Evolutionary conservation across 176 grass and related monocot species (phyloP), one percentile per base, ranked within the genome.

Genomic region (Rhipidocladum racemiflorum): DNA sequence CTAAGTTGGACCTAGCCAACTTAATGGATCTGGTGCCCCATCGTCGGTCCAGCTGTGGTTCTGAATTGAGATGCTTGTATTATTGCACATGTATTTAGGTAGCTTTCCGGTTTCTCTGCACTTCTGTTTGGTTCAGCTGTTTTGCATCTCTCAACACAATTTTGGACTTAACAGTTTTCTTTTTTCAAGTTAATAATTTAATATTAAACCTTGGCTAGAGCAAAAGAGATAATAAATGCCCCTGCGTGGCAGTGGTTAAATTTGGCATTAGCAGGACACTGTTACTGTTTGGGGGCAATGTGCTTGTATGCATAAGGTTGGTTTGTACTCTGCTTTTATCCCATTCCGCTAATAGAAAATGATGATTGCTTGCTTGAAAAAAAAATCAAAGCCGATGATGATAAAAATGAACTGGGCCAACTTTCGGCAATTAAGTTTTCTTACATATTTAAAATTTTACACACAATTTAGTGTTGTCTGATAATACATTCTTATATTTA

Each of bases 401-500:
- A 24, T 45, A 12, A 61, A 38, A 39, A 34, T 39, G n/a, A 75
- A 20, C 3, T 21, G 0, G 6, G 1, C 27, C 25, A 79, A 3
- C 1, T 29, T 40, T 51, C 7, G 42, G 70, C 32, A 70, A 53
- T 35, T 40, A 49, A 82, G 13, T 54, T 75, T 5, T 13, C 12
- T 2, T 49, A 27, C 23, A 1, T 13, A 28, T 61, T 20, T 42
- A 68, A 30, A 46, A 36, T 70, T 24, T 43, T 34, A 77, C 14
- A 46, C 9, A 13, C 11, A 21, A 21, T 75, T 55, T 29, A 4
- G 23, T 63, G 5, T 64, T 15, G 4, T 61, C 62, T 70, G 25
- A 6, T 77, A 70, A 62, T n/a, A 14, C 9, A 20, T 85, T 55
- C 13, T 67, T 54, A 69, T 78, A 23, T 81, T 65, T 79, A 2